These are phyloP conservation scores for Mycena kentingensis DNA, from an alignment of 768 basidiomycete species.

Conservation along the genomic window DNA sequence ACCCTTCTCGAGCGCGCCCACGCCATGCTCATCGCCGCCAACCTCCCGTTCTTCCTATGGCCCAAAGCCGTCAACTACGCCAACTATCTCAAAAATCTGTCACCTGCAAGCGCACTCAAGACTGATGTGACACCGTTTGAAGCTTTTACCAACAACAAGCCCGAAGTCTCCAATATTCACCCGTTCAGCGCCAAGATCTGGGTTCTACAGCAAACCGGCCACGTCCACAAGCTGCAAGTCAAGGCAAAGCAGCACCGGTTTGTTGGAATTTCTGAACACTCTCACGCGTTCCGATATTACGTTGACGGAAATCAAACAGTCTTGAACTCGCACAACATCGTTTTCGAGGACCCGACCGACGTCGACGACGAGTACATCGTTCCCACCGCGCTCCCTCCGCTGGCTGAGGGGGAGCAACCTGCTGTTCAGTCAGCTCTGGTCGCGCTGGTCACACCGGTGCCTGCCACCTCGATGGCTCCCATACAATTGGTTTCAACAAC, in stretches of 20 bases:
- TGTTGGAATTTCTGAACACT: conserved; percentile 24
- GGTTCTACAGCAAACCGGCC: conserved; percentile 11
- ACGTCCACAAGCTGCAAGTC: conserved; percentile 7
- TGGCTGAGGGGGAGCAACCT: conserved; percentile 17
- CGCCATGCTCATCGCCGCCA: conserved; percentile 20
- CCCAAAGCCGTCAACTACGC: conserved; percentile 22
- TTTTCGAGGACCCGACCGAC: conserved; percentile 12
- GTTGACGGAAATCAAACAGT: conserved; percentile 20
- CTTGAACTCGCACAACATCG: conserved; percentile 29
- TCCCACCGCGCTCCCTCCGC: background rate
- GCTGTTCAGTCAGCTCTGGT: background rate
- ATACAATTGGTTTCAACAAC: background rate
- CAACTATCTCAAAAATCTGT: conserved; percentile 24
- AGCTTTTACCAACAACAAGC: conserved; percentile 23
- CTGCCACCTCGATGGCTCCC: background rate
- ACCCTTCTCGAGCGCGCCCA: conserved; percentile 24
- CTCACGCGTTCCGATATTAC: conserved; percentile 28
- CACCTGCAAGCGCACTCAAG: conserved; percentile 1
- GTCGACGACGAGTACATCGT: background rate
- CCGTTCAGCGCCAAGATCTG: conserved; percentile 29
- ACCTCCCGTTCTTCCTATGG: conserved; percentile 21
- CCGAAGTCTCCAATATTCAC: conserved; percentile 20
- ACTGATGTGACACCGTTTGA: conserved; percentile 31
- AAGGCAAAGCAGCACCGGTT: conserved; percentile 15
- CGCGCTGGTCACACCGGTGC: background rate